Evolutionary conservation across 1,139 yeast species (phyloP).

Genomic region (Yamadazyma songkhlaensis): DNA sequence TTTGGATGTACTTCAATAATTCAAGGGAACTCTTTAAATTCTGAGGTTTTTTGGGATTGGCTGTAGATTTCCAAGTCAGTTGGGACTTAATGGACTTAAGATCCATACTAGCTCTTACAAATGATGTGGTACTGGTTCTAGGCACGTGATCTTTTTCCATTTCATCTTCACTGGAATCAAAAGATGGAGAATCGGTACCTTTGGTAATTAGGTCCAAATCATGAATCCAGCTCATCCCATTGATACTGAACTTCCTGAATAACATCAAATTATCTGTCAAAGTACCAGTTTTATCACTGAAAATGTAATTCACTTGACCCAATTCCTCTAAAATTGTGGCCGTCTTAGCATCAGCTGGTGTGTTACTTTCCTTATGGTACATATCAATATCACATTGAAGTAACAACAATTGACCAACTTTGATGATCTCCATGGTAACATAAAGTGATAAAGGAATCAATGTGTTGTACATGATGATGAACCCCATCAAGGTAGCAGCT

Average conservation of each 20-base stretch:
- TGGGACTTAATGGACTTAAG: constrained; percentile 18
- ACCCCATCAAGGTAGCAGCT: constrained; percentile 92
- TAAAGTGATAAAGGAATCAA: constrained; percentile 91
- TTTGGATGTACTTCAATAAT: constrained; percentile 65
- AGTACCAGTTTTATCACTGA: constrained; percentile 97
- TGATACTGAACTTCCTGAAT: constrained; percentile 77
- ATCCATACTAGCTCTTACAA: constrained; percentile 32
- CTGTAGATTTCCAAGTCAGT: constrained; percentile 36
- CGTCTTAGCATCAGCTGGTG: constrained; percentile 93
- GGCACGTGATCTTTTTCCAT: constrained; percentile 1
- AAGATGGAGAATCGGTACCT: background rate
- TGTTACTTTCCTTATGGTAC: constrained; percentile 81
- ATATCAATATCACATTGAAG: constrained; percentile 91
- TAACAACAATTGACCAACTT: constrained; percentile 76
- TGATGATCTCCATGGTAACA: constrained; percentile 95
- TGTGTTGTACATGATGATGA: constrained; percentile 94
- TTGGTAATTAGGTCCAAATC: constrained; percentile 51
- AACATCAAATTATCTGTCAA: constrained; percentile 89
- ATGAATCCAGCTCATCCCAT: constrained; percentile 90
- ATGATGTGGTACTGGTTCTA: constrained; percentile 31
- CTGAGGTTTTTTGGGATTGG: constrained; percentile 34
- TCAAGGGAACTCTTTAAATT: constrained; percentile 40
- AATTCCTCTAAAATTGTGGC: constrained; percentile 94
- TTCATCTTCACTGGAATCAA: background rate
- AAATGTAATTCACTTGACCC: constrained; percentile 93